Percentiles rank a stretch among this genome's conserved stretches.
These are phyloP conservation scores for Yamadazyma spencermartinsiae DNA, from an alignment of 1,139 yeast genomes.

Conservation along the genomic window DNA sequence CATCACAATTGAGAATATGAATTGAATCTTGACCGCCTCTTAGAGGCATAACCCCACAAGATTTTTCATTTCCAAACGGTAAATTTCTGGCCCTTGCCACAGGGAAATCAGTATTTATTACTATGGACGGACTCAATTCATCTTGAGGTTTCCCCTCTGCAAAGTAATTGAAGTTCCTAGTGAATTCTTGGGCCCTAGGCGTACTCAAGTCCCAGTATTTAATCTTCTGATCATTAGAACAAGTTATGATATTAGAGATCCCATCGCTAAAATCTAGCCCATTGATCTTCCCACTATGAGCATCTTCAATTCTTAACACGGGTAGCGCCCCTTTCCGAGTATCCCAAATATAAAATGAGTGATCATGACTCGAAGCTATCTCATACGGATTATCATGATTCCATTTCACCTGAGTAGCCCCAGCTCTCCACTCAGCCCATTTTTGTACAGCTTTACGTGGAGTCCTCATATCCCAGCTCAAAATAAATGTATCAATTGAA, in stretches of 20 bases:
- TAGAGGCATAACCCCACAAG: slow-evolving; percentile 85
- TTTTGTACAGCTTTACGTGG: slow-evolving; percentile 70
- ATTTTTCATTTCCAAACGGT: slow-evolving; percentile 82
- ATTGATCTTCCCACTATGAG: slow-evolving; percentile 82
- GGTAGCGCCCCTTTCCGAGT: slow-evolving; percentile 80
- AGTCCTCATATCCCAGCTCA: slow-evolving; percentile 87
- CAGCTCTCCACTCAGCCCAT: slow-evolving; percentile 93
- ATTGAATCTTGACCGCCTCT: slow-evolving; percentile 82
- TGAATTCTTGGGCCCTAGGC: slow-evolving; percentile 20
- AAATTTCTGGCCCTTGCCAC: slow-evolving; percentile 84
- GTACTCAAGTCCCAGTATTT: slow-evolving; percentile 75
- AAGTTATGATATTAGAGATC: slow-evolving; percentile 63
- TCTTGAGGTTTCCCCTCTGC: slow-evolving; percentile 14
- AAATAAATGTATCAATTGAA: slow-evolving; percentile 83
- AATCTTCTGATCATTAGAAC: slow-evolving; percentile 85
- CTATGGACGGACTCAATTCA: slow-evolving; percentile 48
- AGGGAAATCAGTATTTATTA: slow-evolving; percentile 75
- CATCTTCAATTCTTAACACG: slow-evolving; percentile 56
- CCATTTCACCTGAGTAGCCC: slow-evolving; percentile 96
- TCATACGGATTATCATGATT: slow-evolving; percentile 72
- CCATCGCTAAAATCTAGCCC: slow-evolving; percentile 80
- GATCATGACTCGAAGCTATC: slow-evolving; percentile 84
- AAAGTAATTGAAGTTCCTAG: slow-evolving; percentile 25
- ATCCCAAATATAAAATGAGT: slow-evolving; percentile 84
- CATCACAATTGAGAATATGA: slow-evolving; percentile 59